phyloP scores from a whole-genome alignment of 768 basidiomycete species.

The Mycena venus region DNA sequence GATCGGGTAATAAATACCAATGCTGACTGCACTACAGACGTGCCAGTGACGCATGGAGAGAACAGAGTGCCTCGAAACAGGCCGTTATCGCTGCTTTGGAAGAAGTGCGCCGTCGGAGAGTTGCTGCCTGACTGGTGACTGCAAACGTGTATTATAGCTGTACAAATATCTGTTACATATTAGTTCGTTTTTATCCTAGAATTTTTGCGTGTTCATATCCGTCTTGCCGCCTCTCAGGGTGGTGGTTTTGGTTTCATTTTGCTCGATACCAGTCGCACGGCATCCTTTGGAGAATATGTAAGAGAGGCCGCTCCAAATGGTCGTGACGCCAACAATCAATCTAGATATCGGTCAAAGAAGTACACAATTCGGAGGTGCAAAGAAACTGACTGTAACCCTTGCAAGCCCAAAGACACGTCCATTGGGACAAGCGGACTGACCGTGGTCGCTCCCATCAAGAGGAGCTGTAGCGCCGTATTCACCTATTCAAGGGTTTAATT shows the following conservation, averaged over 20 bases:
- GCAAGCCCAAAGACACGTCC: slow-evolving; percentile 67
- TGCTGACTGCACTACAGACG: slow-evolving; percentile 54
- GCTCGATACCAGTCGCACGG: slow-evolving; percentile 71
- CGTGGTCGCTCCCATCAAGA: slow-evolving; percentile 92
- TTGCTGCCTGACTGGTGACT: slow-evolving; percentile 32
- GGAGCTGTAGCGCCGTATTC: slow-evolving; percentile 93
- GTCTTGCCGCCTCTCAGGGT: slow-evolving; percentile 26
- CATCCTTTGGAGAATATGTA: slow-evolving; percentile 84
- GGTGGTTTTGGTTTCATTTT: slow-evolving; percentile 46
- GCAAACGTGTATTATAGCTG: slow-evolving; percentile 24
- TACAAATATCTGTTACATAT: slow-evolving; percentile 38
- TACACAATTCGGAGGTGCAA: background rate
- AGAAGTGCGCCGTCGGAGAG: slow-evolving; percentile 73
- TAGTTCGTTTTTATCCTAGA: slow-evolving; percentile 29
- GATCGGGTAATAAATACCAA: background rate
- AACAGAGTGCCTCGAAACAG: slow-evolving; percentile 70
- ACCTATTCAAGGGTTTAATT: slow-evolving; percentile 60
- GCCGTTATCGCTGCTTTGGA: slow-evolving; percentile 76
- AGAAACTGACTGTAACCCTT: slow-evolving; percentile 80
- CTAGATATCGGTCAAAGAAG: slow-evolving; percentile 53
- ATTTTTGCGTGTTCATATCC: slow-evolving; percentile 11
- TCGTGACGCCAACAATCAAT: slow-evolving; percentile 90
- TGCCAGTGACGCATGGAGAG: slow-evolving; percentile 74
- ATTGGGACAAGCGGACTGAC: slow-evolving; percentile 82
- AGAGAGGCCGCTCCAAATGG: slow-evolving; percentile 91